These are phyloP conservation scores for Arthrobotrys iridis DNA, from an alignment of 2,329 filamentous ascomycete species.

Conservation along the genomic window DNA sequence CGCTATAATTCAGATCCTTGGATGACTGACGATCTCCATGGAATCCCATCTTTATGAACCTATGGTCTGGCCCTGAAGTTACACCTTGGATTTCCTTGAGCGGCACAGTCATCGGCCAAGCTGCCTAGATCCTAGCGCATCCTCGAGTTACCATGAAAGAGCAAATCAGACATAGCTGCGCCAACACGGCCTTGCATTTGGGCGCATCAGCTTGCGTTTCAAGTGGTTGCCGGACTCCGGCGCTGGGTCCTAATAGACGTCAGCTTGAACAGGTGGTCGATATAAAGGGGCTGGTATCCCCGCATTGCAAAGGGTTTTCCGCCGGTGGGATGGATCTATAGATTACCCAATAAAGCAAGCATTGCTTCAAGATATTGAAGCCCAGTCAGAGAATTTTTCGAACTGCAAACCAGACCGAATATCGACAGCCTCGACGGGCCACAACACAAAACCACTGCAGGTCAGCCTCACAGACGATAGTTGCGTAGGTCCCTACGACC, in stretches of 20 bases:
- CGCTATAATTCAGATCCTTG: not conserved
- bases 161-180: conserved; percentile 29
- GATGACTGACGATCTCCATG: not conserved
- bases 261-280: conserved; percentile 18
- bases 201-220: conserved; percentile 48
- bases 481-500: not conserved
- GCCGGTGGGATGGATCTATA: conserved; percentile 13
- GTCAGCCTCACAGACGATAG: not conserved
- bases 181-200: conserved; percentile 46
- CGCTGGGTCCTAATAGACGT: conserved; percentile 29
- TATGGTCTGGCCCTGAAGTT: not conserved
- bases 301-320: conserved; percentile 21
- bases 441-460: conserved; percentile 29
- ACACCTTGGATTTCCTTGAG: not conserved
- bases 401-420: not conserved
- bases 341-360: conserved; percentile 1
- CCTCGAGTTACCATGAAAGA: conserved; percentile 6
- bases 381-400: not conserved
- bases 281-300: conserved; percentile 49
- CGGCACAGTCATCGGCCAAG: not conserved
- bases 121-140: not conserved
- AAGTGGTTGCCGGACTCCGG: conserved; percentile 48
- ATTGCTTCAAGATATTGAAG: not conserved
- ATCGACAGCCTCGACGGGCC: not conserved
- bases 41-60: not conserved